Percentiles rank a stretch among this genome's conserved stretches.
These are phyloP conservation scores for Pluteus cervinus DNA, from an alignment of 768 basidiomycete genomes.

Conservation along the genomic window DNA sequence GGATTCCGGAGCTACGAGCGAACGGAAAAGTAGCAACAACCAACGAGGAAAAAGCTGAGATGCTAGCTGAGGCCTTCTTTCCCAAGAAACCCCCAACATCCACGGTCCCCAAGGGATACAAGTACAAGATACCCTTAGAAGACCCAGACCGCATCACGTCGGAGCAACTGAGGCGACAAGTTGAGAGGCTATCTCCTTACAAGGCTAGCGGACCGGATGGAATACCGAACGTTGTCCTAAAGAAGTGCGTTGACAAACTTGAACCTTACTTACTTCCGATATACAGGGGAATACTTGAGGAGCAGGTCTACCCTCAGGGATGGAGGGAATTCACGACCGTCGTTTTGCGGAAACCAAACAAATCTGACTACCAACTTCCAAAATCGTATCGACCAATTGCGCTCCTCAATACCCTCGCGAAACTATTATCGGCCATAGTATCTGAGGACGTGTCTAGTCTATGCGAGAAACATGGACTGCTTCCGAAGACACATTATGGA, in stretches of 20 bases:
- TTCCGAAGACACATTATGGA: slow-evolving; percentile 32
- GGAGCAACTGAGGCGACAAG: not conserved
- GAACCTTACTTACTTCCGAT: slow-evolving; percentile 12
- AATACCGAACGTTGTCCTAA: slow-evolving; percentile 17
- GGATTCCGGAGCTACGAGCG: slow-evolving; percentile 8
- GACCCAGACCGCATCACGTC: not conserved
- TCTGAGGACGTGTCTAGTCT: too few species aligned
- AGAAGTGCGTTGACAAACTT: slow-evolving; percentile 6
- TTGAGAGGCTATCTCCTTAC: slow-evolving; percentile 7
- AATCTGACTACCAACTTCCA: slow-evolving; percentile 1
- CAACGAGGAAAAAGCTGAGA: not conserved
- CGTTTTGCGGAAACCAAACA: slow-evolving; percentile 4
- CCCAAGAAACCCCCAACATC: not conserved
- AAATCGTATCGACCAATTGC: slow-evolving; percentile 9
- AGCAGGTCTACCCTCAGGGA: slow-evolving; percentile 17
- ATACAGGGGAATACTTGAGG: slow-evolving; percentile 20
- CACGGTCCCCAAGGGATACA: not conserved
- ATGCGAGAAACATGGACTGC: slow-evolving; percentile 22
- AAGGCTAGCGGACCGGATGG: slow-evolving; percentile 20
- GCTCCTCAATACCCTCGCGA: slow-evolving; percentile 1
- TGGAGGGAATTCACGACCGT: slow-evolving; percentile 22
- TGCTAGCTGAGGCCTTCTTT: too few species aligned
- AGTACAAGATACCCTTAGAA: slow-evolving; percentile 2
- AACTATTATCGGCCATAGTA: slow-evolving; percentile 1
- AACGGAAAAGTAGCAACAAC: not conserved